phyloP scores from a whole-genome alignment of 257 asterid genomes.

The Perilla frutescens region DNA sequence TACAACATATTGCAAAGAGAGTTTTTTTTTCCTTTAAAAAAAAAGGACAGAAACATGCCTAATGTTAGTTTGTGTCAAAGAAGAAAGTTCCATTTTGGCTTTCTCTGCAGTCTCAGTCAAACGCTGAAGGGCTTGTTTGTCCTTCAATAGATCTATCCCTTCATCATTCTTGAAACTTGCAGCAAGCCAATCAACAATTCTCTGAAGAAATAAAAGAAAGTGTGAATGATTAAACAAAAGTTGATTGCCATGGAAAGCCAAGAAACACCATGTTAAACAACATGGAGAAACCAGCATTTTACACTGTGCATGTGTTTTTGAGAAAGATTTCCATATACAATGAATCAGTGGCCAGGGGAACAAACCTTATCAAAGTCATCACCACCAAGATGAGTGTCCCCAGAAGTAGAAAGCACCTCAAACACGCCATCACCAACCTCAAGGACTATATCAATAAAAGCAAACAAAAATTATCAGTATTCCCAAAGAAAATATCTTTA shows the following conservation, averaged over 20 bases:
- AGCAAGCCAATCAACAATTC: conserved; percentile 97
- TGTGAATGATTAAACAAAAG: conserved; percentile 13
- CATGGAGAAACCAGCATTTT: not conserved
- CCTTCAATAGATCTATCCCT: conserved; percentile 91
- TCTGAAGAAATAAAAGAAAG: conserved; percentile 50
- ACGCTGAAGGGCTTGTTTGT: conserved; percentile 99
- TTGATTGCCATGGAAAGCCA: not conserved
- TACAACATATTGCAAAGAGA: conserved; percentile 13
- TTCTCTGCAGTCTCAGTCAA: conserved; percentile 97
- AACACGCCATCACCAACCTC: conserved; percentile 98
- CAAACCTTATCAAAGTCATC: conserved; percentile 94
- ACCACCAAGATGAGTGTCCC: conserved; percentile 98
- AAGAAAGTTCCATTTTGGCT: conserved; percentile 96
- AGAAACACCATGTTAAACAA: not conserved
- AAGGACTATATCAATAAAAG: conserved; percentile 57
- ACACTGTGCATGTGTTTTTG: not conserved
- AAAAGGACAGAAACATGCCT: conserved; percentile 47
- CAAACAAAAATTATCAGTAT: not conserved
- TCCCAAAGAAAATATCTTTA: not conserved
- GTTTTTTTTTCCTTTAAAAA: no score
- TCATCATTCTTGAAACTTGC: conserved; percentile 77
- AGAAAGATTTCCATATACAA: not conserved
- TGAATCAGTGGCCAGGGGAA: not conserved
- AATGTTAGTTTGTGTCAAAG: conserved; percentile 87
- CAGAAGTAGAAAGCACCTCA: conserved; percentile 94